phyloP scores from a whole-genome alignment of 2,329 filamentous ascomycete genomes.

The Phoma sp. region DNA sequence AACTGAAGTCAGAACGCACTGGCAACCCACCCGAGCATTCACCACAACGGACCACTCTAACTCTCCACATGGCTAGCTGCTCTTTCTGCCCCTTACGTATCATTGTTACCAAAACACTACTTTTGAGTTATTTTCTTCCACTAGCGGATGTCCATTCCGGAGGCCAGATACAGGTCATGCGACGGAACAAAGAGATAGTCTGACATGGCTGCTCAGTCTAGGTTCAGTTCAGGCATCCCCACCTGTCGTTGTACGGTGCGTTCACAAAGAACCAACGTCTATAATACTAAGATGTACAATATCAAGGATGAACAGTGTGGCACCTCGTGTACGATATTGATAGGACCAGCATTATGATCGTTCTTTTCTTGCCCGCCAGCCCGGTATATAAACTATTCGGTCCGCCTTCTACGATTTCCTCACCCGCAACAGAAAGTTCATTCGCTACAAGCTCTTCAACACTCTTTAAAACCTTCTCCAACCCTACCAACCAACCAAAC shows the following conservation, averaged over 20 bases:
- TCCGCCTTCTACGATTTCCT: background rate
- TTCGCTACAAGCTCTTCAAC: conserved; percentile 24
- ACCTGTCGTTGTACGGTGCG: background rate
- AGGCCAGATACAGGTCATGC: background rate
- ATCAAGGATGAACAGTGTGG: background rate
- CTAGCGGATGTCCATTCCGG: background rate
- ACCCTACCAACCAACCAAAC: conserved; percentile 13
- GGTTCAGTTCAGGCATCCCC: background rate
- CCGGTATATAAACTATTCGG: background rate
- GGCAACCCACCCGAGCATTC: background rate
- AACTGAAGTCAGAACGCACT: background rate
- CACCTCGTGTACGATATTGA: background rate
- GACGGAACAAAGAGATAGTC: background rate
- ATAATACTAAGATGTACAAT: background rate
- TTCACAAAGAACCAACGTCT: background rate
- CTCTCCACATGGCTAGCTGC: background rate
- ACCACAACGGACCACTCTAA: background rate
- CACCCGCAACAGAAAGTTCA: conserved; percentile 24
- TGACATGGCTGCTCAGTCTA: background rate
- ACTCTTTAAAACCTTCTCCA: conserved; percentile 14
- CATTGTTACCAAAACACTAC: background rate
- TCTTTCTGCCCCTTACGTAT: background rate
- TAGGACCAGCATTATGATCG: background rate
- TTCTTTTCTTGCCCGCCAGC: background rate
- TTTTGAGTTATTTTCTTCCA: background rate